Base-by-base conservation (phyloP, 495 filamentous ascomycete species). In the Penicillium cinerascens region DNA sequence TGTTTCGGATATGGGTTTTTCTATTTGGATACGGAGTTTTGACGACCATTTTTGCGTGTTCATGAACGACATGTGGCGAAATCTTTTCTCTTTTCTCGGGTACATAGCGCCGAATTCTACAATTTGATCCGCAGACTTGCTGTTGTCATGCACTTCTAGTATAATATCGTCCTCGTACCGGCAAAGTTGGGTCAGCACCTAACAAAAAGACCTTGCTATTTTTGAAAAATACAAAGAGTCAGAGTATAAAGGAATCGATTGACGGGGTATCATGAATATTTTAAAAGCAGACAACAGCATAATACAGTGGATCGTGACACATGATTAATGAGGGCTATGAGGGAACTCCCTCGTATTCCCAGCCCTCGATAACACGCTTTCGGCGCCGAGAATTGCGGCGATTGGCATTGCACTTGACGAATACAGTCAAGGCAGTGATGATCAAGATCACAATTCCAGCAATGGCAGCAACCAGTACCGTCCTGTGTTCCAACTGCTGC, bases 331-430 rank as follows among this genome's bases (percentile, higher is more conserved):
- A 11, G 22, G 23, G 26, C 63, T 49, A 78, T n/a, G 73, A 75
- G 27, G 83, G 83, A 29, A 87, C 81, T 17, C 83, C 83, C 57
- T 87, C 84, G 67, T 87, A 87, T 38, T 84, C 80, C 79, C 82
- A 84, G 0, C 83, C 82, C 38, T 78, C 75, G 37, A 75, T 78
- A 6, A 70, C 62, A 55, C 74, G 78, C 63, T 73, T 78, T 45
- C 77, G 68, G 41, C 77, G 71, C 42, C 75, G 71, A 25, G 72
- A 76, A 38, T 70, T 77, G 23, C 78, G 67, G 21, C 83, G 60
- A 60, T 85, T 85, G 22, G 79, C 73, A 44, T 81, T 83, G 54
- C 80, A 83, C 57, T 87, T 87, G 42, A 84, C 76, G 56, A 86
- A 84, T 13, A 85, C 43, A 1, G 82, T 85, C 69, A 86, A 64